Conservation (phyloP, 2,329 filamentous ascomycete genomes). For the Pestalotiopsis sp. region DNA sequence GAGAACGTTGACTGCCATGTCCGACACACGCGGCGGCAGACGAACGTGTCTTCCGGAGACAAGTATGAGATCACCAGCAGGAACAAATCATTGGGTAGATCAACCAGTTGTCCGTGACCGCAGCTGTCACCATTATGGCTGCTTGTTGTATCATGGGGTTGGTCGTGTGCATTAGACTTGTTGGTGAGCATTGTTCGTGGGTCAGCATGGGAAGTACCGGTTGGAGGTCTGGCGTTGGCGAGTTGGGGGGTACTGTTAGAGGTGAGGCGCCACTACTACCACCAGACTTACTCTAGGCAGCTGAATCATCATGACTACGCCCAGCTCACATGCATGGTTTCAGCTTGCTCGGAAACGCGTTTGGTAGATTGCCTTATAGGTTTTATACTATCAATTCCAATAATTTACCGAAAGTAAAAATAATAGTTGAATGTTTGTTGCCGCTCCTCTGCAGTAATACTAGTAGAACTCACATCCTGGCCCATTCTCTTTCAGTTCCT, state of each 20-base stretch:
- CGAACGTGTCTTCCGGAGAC: conserved; percentile 50
- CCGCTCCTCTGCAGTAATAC: neutral
- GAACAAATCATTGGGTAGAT: conserved; percentile 62
- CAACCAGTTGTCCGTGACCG: conserved; percentile 38
- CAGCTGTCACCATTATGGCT: neutral
- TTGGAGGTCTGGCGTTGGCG: neutral
- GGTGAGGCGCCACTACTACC: neutral
- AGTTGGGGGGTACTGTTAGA: neutral
- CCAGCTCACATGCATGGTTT: neutral
- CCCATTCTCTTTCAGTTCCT: neutral
- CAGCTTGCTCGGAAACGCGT: neutral
- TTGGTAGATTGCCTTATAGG: no score
- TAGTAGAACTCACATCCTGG: neutral
- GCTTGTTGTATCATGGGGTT: neutral
- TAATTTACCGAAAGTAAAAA: neutral
- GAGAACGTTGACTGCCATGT: conserved; percentile 53
- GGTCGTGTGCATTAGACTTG: neutral
- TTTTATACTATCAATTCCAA: no score
- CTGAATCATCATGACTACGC: neutral
- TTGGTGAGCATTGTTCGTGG: neutral
- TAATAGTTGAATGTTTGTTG: neutral
- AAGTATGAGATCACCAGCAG: conserved; percentile 54
- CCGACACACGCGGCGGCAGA: conserved; percentile 54
- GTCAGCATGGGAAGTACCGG: neutral
- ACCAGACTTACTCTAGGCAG: neutral